Evolutionary conservation across 1,284 basidiomycete genomes (phyloP), one percentile per base, ranked within the genome.

Genomic region (Bjerkandera adusta): DNA sequence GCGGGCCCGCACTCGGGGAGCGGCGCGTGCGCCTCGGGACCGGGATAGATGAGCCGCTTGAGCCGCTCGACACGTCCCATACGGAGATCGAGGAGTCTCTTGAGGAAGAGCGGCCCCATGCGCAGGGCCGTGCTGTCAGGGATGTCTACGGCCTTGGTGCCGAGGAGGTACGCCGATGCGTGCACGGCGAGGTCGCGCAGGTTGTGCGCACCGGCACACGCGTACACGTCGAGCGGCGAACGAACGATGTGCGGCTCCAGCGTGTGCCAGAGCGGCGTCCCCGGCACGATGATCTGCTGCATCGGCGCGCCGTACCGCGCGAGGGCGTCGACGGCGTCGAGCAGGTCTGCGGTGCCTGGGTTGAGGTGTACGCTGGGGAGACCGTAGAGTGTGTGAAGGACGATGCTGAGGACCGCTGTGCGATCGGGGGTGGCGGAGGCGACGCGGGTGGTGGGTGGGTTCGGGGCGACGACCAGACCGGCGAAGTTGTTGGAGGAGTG

Each of bases 61-160:
- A 72, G 62, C 5, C 60, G 60, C n/a, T 65, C 62, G 18, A 61
- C 51, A 36, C 71, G 67, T 10, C 61, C 56, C 20, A 67, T 54
- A 50, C 72, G 72, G 20, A 74, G 63, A 55, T 65, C 64, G 57
- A 71, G 63, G 15, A 74, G 64, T 29, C 68, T 64, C 50, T 66
- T 68, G 44, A 73, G 60, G 53, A 72, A 72, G 1, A 66, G 37
- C 3, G 68, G 61, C 2, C 70, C 70, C 52, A 73, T 71, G 36
- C 52, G 55, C 13, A 48, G 37, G 8, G 60, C 67, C 16, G 65
- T 45, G 16, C 57, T 63, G 50, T 71, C 67, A 3, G 66, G 63
- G 36, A 72, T 48, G 27, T 45, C 36, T 2, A 63, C 49, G 22
- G 71, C 58, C 29, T 62, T 47, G 43, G 57, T 59, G 22, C 65